These are phyloP conservation scores for Starmerella apis DNA, from an alignment of 805 yeast species.

Conservation along the genomic window DNA sequence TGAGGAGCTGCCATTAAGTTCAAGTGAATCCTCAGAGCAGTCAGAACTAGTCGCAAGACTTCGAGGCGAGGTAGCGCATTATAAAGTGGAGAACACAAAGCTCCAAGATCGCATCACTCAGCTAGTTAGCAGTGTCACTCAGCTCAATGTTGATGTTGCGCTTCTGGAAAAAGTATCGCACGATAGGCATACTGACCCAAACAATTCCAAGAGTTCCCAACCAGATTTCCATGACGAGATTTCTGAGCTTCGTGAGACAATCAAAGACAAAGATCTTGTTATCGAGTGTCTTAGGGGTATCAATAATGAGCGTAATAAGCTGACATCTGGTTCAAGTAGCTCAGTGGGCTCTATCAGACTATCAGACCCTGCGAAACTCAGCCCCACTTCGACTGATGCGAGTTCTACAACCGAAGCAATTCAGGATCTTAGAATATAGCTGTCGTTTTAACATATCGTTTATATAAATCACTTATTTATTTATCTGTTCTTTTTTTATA, in stretches of 20 bases:
- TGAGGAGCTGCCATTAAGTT: neutral
- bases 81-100: slow-evolving; percentile 18
- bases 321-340: neutral
- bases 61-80: slow-evolving; percentile 1
- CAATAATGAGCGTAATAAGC: slow-evolving; percentile 3
- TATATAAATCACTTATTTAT: too few relatives aligned
- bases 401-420: slow-evolving; percentile 8
- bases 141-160: slow-evolving; percentile 17
- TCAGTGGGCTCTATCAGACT: neutral
- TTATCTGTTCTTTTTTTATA: too few relatives aligned
- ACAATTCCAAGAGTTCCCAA: slow-evolving; percentile 27
- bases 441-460: neutral
- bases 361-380: slow-evolving; percentile 1
- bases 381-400: neutral
- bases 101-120: slow-evolving; percentile 20
- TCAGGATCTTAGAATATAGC: slow-evolving; percentile 13
- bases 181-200: neutral
- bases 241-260: slow-evolving; percentile 43
- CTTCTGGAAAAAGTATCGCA: slow-evolving; percentile 10
- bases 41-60: neutral
- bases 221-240: slow-evolving; percentile 62
- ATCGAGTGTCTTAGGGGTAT: slow-evolving; percentile 12
- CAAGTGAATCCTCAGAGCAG: neutral
- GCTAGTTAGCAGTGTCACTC: slow-evolving; percentile 19
- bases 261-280: slow-evolving; percentile 15